Conservation (phyloP, 495 filamentous ascomycete genomes). For the Penicillium goetzii region DNA sequence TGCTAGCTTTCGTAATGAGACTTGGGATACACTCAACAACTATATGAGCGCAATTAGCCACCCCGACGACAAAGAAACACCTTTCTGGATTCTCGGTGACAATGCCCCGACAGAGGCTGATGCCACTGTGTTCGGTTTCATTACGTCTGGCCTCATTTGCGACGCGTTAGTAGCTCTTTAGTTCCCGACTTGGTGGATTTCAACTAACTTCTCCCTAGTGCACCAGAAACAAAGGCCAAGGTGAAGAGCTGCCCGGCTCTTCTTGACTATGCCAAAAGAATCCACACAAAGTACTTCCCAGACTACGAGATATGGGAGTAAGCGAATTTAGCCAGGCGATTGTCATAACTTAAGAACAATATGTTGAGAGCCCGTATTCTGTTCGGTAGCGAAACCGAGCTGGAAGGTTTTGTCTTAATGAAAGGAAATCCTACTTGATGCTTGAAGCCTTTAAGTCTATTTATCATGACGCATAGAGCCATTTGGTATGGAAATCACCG, state of each 20-base stretch:
- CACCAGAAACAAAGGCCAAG: constrained; percentile 47
- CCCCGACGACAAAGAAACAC: constrained; percentile 27
- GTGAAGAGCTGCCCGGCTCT: constrained; percentile 52
- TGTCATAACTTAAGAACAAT: no score
- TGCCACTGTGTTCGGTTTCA: constrained; percentile 59
- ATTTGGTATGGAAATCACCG: no score
- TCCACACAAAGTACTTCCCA: constrained; percentile 61
- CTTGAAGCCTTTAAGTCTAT: background rate
- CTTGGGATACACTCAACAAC: constrained; percentile 56
- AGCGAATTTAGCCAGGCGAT: background rate
- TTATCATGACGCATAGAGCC: no score
- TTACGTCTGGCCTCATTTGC: constrained; percentile 53
- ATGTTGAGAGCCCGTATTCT: background rate
- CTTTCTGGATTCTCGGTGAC: constrained; percentile 63
- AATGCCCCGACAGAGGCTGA: constrained; percentile 60
- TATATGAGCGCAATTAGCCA: constrained; percentile 34
- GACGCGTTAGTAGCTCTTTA: constrained; percentile 51
- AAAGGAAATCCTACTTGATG: background rate
- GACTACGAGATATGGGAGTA: constrained; percentile 54
- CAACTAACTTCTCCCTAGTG: constrained; percentile 34
- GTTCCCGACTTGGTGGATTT: background rate
- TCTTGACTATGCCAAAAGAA: constrained; percentile 59
- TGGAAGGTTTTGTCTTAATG: background rate
- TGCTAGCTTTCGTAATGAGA: constrained; percentile 43
- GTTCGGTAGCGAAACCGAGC: no score